A percentile compares a stretch with the other conserved stretches of the same genome.
phyloP scores from a whole-genome alignment of 345 rosid genomes.

The Sisymbrium irio region DNA sequence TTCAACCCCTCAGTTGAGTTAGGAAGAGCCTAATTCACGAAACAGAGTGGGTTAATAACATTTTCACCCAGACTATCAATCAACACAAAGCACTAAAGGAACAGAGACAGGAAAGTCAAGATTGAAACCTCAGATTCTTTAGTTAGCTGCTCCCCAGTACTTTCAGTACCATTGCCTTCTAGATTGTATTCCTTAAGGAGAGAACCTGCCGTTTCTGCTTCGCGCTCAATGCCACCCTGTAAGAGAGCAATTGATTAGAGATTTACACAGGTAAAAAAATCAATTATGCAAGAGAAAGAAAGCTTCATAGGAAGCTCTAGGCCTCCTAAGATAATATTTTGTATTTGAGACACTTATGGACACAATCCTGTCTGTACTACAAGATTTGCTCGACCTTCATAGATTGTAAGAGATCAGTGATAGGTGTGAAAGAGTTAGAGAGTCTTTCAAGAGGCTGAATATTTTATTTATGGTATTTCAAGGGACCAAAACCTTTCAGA shows the following conservation, averaged over 20 bases:
- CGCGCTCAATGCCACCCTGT: slow-evolving; percentile 42
- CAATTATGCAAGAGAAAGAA: background rate
- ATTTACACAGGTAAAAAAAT: slow-evolving; percentile 4
- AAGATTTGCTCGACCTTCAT: background rate
- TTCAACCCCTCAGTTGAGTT: slow-evolving; percentile 52
- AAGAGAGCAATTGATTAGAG: slow-evolving; percentile 2
- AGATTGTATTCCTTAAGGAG: slow-evolving; percentile 79
- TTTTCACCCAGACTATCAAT: slow-evolving; percentile 2
- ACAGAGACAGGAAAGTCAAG: slow-evolving; percentile 5
- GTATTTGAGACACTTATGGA: background rate
- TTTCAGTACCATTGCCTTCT: slow-evolving; percentile 43
- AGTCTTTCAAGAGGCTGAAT: background rate
- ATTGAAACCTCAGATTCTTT: slow-evolving; percentile 46
- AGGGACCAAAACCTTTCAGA: background rate
- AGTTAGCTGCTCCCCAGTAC: slow-evolving; percentile 26
- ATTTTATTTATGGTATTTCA: background rate
- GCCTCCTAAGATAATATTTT: no score
- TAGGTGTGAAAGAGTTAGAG: background rate
- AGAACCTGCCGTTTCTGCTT: slow-evolving; percentile 39
- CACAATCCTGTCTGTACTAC: background rate
- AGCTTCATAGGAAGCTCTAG: background rate
- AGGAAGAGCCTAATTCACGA: slow-evolving; percentile 46
- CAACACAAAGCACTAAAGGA: slow-evolving; percentile 11
- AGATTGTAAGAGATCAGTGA: background rate
- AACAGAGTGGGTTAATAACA: slow-evolving; percentile 22